Evolutionary conservation across 2,329 filamentous ascomycete species (phyloP).

Genomic region (Scedosporium minutisporum): DNA sequence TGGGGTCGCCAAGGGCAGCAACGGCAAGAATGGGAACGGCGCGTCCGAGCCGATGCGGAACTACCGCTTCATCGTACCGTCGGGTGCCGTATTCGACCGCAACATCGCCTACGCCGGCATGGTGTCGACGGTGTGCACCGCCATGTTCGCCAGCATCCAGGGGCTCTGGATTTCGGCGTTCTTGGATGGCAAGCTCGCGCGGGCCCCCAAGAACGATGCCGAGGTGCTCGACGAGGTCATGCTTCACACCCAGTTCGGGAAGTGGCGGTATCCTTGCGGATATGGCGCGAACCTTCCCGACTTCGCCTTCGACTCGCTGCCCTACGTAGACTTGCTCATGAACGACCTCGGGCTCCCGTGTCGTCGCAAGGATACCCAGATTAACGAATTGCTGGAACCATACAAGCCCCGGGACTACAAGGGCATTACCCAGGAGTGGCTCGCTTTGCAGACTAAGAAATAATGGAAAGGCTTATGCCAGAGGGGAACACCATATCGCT

Average conservation of each 20-base stretch:
- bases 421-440: too few relatives aligned
- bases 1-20: too few relatives aligned
- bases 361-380: conserved; percentile 10
- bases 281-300: conserved; percentile 42
- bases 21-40: too few relatives aligned
- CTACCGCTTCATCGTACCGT: conserved; percentile 17
- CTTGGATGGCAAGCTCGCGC: too few relatives aligned
- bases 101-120: conserved; percentile 25
- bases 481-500: too few relatives aligned
- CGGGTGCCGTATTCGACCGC: conserved; percentile 11
- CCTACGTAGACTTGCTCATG: conserved; percentile 31
- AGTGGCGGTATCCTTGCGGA: conserved; percentile 25
- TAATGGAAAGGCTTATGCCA: too few relatives aligned
- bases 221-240: too few relatives aligned
- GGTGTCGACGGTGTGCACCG: conserved; percentile 21
- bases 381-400: not conserved
- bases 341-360: conserved; percentile 11
- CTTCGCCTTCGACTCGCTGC: conserved; percentile 50
- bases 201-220: too few relatives aligned
- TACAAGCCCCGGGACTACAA: too few relatives aligned
- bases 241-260: too few relatives aligned
- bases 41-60: too few relatives aligned
- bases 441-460: too few relatives aligned
- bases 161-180: conserved; percentile 42
- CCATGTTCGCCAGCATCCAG: conserved; percentile 23